Base-by-base conservation (phyloP, 179 eudicot genomes). In the Dionaea muscipula region DNA sequence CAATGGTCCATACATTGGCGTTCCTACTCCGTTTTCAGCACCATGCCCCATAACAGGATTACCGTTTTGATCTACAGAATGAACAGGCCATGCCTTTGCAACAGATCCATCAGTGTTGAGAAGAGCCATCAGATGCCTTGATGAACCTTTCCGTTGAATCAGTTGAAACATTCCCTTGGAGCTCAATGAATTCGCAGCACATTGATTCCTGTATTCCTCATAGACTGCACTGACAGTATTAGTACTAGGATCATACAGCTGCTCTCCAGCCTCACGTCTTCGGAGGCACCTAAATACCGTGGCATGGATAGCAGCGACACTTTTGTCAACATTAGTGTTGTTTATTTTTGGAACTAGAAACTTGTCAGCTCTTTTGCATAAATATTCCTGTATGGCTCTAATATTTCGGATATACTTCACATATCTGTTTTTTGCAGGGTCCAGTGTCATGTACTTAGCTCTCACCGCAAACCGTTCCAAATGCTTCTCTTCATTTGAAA, bases 51-150 rank as follows among this genome's bases (percentile, higher is more conserved):
- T 17, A 43, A 60, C 45, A 35, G 62, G 79, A 17, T 72, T 78
- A 13, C 91, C 94, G 27, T 73, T 75, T 53, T 57, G 51, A 59
- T 62, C 82, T 31, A 74, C 36, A 8, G 81, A 65, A 40, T 80
- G 66, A 61, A 87, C 93, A 48, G 97, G 95, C 97, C 97, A 90
- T 47, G 95, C 97, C 74, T 84, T 86, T 10, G 95, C 95, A 64
- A 90, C 97, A 61, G 97, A 83, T 15, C 97, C 97, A 60, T 90
- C 97, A 27, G 68, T 65, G 53, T 90, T 90, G 27, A 90, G 66
- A 69, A 90, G 90, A 48, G 95, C 97, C 97, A 90, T 90, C 69
- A 90, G 68, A 68, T 80, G 90, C 66, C 95, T 77, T 8, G 74
- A 72, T 49, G 97, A 90, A 39, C 94, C 97, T 67, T 90, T 72